These are phyloP conservation scores for Streptanthus diversifolius DNA, from an alignment of 345 rosid genomes.

Conservation along the genomic window DNA sequence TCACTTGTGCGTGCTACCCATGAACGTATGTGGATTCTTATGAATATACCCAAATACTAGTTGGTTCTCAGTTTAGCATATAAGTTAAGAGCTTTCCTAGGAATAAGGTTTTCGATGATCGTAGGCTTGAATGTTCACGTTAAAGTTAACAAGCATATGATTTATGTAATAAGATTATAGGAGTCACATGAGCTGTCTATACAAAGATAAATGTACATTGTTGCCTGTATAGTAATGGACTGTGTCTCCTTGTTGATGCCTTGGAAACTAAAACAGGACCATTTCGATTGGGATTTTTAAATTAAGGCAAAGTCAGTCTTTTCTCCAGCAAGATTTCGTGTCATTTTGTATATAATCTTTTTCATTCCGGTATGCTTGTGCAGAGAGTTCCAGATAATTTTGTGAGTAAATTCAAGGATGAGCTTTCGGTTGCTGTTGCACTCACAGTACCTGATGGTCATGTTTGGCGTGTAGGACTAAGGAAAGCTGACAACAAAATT, in stretches of 20 bases:
- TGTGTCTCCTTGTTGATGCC: slow-evolving; percentile 4
- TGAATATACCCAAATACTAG: neutral
- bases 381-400: slow-evolving; percentile 89
- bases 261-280: neutral
- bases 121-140: neutral
- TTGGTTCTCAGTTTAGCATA: neutral
- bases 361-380: slow-evolving; percentile 35
- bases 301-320: neutral
- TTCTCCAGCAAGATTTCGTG: neutral
- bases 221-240: neutral
- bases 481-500: slow-evolving; percentile 59
- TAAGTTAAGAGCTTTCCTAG: neutral
- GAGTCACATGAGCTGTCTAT: neutral
- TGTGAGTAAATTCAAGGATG: slow-evolving; percentile 68
- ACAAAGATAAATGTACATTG: slow-evolving; percentile 13
- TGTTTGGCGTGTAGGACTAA: slow-evolving; percentile 70
- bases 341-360: slow-evolving; percentile 9
- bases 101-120: neutral
- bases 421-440: slow-evolving; percentile 59
- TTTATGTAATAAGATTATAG: neutral
- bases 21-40: neutral
- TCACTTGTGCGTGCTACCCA: neutral
- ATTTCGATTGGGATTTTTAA: neutral
- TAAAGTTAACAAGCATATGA: neutral
- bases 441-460: slow-evolving; percentile 77